Evolutionary conservation across 257 asterid species (phyloP), one percentile per base, ranked within the genome.

Genomic region (Craterostigma plantagineum): DNA sequence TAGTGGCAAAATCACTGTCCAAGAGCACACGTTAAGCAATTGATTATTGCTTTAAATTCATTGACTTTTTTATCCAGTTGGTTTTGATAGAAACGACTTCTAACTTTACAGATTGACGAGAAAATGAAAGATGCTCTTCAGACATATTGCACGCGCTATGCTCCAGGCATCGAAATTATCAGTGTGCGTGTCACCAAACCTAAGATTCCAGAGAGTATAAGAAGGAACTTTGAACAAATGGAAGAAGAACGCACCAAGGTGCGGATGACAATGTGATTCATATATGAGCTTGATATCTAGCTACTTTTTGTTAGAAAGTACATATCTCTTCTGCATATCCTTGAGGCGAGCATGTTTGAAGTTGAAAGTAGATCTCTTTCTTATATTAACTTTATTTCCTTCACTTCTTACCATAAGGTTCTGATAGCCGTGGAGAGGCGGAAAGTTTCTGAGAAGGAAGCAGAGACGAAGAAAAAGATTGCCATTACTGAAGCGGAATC

Each of bases 171-270:
- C 61, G 95, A 90, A 68, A 79, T 90, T 58, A 58, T 90, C 39
- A 83, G 92, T 38, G 95, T 90, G 43, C 99, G 99, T 54, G 92
- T 90, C 59, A 83, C 95, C 33, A 90, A 90, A 52, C 99, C 99
- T 49, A 50, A 59, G 18, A 90, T 90, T 56, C 99, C 99, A 36
- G 81, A 79, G 1, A 79, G 82, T 34, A 83, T 90, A 66, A 68
- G 92, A 53, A 66, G 78, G 51, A 90, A 83, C 57, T 90, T 90
- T 55, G 78, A 66, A 64, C 78, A 77, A 62, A 90, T 83, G 99
- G 99, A 90, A 69, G 92, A 83, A 63, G 95, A 90, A 72, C 91
- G 99, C 36, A 90, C 99, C 52, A 90, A 90, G 91, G 99, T 83
- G 54, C 23, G 55, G 33, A 60, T 53, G 45, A 37, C 16, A 37